A percentile compares a stretch with the other conserved stretches of the same genome.
phyloP scores from a whole-genome alignment of 2,329 filamentous ascomycete genomes.

The Exophiala mesophila region DNA sequence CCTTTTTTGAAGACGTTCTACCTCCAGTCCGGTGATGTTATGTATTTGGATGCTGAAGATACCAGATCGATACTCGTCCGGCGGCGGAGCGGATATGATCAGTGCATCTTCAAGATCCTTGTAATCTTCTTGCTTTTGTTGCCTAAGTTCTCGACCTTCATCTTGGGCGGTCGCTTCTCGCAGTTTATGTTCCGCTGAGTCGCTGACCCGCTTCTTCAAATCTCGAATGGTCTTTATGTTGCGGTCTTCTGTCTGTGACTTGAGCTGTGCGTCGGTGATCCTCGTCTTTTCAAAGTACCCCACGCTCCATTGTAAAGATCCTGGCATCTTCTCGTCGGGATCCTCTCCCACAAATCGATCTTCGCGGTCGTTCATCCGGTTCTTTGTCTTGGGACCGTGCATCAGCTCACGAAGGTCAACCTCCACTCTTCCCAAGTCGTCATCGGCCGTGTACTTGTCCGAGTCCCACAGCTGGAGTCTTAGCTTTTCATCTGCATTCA shows the following conservation, averaged over 20 bases:
- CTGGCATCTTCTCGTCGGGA: slow-evolving; percentile 62
- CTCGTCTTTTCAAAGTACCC: slow-evolving; percentile 66
- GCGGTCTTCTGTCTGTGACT: slow-evolving; percentile 56
- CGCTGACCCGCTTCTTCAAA: slow-evolving; percentile 54
- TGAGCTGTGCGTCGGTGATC: slow-evolving; percentile 58
- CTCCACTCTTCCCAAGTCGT: slow-evolving; percentile 69
- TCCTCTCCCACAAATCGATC: slow-evolving; percentile 64
- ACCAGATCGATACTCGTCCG: slow-evolving; percentile 57
- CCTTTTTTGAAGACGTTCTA: slow-evolving; percentile 55
- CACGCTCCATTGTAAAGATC: slow-evolving; percentile 63
- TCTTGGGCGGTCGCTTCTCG: slow-evolving; percentile 58
- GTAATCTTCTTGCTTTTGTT: slow-evolving; percentile 64
- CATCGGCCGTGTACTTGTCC: slow-evolving; percentile 66
- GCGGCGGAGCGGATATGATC: slow-evolving; percentile 63
- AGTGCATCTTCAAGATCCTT: slow-evolving; percentile 58
- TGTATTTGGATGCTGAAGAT: slow-evolving; percentile 67
- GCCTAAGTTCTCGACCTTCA: slow-evolving; percentile 58
- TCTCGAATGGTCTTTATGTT: slow-evolving; percentile 55
- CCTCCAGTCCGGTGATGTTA: slow-evolving; percentile 64
- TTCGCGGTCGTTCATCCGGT: slow-evolving; percentile 57
- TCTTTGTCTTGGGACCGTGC: slow-evolving; percentile 53
- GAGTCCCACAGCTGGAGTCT: slow-evolving; percentile 72
- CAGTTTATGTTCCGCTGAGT: slow-evolving; percentile 56
- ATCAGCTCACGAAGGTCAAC: slow-evolving; percentile 63
- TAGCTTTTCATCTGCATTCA: slow-evolving; percentile 66